These are phyloP conservation scores for Phytophthora cactorum DNA, from an alignment of 352 stramenopile genomes.

Conservation along the genomic window DNA sequence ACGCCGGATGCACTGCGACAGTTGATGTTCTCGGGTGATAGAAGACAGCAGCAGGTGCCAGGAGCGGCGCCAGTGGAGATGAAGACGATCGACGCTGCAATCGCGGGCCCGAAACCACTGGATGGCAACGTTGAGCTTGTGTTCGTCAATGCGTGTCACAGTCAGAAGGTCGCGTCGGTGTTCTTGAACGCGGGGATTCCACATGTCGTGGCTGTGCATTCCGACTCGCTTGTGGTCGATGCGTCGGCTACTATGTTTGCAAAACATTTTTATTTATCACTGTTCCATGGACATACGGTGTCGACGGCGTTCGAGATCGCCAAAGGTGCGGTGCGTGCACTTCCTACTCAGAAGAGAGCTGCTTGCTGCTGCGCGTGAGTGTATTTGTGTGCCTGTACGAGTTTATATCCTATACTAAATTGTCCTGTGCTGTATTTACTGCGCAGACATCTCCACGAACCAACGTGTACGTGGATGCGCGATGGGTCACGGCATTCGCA, in stretches of 20 bases:
- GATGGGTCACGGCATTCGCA: conserved; percentile 69
- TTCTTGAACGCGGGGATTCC: conserved; percentile 91
- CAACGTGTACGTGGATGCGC: conserved; percentile 73
- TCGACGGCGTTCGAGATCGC: conserved; percentile 77
- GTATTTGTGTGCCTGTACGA: neutral
- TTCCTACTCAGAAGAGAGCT: conserved; percentile 65
- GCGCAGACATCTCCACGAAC: conserved; percentile 73
- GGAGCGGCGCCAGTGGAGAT: conserved; percentile 29
- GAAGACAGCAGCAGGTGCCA: conserved; percentile 24
- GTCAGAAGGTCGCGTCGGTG: conserved; percentile 84
- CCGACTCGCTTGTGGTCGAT: conserved; percentile 79
- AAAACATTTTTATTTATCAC: conserved; percentile 86
- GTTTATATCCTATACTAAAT: conserved; percentile 1
- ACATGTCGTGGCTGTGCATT: conserved; percentile 91
- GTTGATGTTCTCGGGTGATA: conserved; percentile 66
- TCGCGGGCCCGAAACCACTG: conserved; percentile 20
- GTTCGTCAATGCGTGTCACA: conserved; percentile 89
- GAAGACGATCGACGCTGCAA: conserved; percentile 3
- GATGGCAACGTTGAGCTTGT: conserved; percentile 64
- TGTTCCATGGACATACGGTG: conserved; percentile 79
- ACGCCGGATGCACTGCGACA: conserved; percentile 67
- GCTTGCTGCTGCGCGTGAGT: conserved; percentile 86
- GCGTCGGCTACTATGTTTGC: conserved; percentile 81
- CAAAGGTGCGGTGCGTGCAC: conserved; percentile 66
- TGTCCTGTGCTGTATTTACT: neutral